Evolutionary conservation across 306 rosid species (phyloP).

Genomic region (Elaeagnus macrophylla): DNA sequence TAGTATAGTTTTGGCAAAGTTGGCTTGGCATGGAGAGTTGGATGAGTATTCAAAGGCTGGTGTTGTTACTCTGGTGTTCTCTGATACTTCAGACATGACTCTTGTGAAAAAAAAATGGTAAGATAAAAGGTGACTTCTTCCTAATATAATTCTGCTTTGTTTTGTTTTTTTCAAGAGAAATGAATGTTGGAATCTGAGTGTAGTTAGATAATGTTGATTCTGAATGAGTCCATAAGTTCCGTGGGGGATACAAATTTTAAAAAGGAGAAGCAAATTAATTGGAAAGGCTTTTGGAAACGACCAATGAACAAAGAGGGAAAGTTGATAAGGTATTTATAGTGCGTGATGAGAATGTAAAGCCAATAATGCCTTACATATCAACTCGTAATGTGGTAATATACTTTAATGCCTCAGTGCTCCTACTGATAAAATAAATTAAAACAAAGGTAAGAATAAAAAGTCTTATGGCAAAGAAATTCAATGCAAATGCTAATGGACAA

Average conservation of each 20-base stretch:
- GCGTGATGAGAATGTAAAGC: constrained; percentile 32
- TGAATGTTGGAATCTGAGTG: background rate
- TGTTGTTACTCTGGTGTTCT: constrained; percentile 15
- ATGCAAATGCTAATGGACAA: too few species aligned
- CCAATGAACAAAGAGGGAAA: constrained; percentile 22
- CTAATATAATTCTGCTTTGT: background rate
- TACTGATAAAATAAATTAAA: too few species aligned
- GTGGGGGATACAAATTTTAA: constrained; percentile 22
- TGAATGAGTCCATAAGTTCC: constrained; percentile 33
- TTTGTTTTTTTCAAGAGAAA: background rate
- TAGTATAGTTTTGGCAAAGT: constrained; percentile 13
- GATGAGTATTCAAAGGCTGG: constrained; percentile 11
- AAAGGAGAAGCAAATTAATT: constrained; percentile 14
- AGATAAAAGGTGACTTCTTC: constrained; percentile 12
- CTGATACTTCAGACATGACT: constrained; percentile 38
- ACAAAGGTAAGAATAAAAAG: too few species aligned
- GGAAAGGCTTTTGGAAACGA: constrained; percentile 17
- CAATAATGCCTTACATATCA: background rate
- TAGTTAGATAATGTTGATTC: constrained; percentile 15
- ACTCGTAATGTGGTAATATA: too few species aligned
- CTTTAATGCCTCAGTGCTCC: too few species aligned
- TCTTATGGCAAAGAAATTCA: too few species aligned
- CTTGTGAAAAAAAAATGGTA: constrained; percentile 6
- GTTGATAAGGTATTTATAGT: constrained; percentile 25
- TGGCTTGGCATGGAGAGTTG: constrained; percentile 22